These are phyloP conservation scores for Rauvolfia tetraphylla DNA, from an alignment of 257 asterid species.

Conservation along the genomic window DNA sequence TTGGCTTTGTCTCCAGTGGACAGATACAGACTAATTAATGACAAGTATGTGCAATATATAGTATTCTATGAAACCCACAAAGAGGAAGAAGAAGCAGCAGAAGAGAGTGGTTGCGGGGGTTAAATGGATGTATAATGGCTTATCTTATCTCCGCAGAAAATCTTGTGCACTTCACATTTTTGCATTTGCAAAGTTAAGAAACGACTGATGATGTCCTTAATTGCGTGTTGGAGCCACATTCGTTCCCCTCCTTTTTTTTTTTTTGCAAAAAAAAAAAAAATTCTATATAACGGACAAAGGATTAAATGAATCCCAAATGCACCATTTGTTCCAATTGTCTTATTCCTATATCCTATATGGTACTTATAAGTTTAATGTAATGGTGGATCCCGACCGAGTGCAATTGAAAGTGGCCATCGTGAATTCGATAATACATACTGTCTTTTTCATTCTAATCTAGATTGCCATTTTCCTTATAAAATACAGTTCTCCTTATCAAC, in stretches of 20 bases:
- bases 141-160: constrained; percentile 4
- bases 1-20: background rate
- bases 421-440: constrained; percentile 5
- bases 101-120: background rate
- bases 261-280: no score
- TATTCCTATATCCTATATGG: no score
- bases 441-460: constrained; percentile 16
- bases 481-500: constrained; percentile 5
- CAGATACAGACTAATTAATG: constrained; percentile 6
- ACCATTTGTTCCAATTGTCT: constrained; percentile 10
- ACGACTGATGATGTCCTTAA: no score
- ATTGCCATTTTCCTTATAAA: background rate
- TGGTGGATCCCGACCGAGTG: constrained; percentile 33
- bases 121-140: background rate
- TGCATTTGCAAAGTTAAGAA: no score
- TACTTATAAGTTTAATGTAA: no score
- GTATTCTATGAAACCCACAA: background rate
- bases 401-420: constrained; percentile 30
- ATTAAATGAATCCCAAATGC: constrained; percentile 8
- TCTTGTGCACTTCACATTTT: no score
- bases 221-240: no score
- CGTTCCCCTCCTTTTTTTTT: no score
- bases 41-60: background rate
- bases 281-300: background rate
- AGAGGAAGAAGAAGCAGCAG: background rate